Base-by-base conservation (phyloP, 345 rosid species). In the Salix udensis region DNA sequence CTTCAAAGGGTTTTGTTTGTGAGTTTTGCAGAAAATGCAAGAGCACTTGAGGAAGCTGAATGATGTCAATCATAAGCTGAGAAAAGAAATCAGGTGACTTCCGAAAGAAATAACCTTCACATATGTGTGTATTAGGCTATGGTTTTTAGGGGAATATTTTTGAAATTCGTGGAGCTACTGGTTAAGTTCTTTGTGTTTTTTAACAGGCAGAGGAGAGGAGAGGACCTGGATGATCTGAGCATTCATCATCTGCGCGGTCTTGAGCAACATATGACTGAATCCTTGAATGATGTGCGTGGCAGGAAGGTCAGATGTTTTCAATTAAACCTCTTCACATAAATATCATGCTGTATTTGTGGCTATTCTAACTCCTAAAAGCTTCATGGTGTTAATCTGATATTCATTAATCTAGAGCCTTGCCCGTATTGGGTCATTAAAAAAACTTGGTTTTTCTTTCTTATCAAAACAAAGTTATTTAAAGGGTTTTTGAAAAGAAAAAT, bases 181-280 rank as follows among this genome's bases (percentile, higher is more conserved):
- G 26, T 60, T 26, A 37, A 37, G 24, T 3, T 31, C 5, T 31
- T 4, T 21, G 4, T 11, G 4, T 26, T 16, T 13, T 15, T 16
- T 39, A 23, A 65, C 76, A 89, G 92, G 85, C 91, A 85, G 62
- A 88, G 88, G 50, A 77, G 80, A 73, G 92, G 92, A 44, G 89
- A 85, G 72, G 91, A 86, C 69, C 69, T 89, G 78, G 66, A 81
- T 13, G 85, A 83, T 65, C 37, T 88, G 46, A 75, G 69, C 74
- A 53, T 83, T 18, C 65, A 86, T 65, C 84, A 89, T 23, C 84
- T 86, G 77, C 80, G 80, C 23, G 34, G 64, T 74, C 91, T 89
- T 62, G 92, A 88, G 79, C 79, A 73, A 50, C 77, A 71, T 7
- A 82, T 88, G 86, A 74, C 70, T 53, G 40, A 80, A 67, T 60